Evolutionary conservation across 768 basidiomycete genomes (phyloP), one percentile per base, ranked within the genome.

Genomic region (Boletellus sp.): DNA sequence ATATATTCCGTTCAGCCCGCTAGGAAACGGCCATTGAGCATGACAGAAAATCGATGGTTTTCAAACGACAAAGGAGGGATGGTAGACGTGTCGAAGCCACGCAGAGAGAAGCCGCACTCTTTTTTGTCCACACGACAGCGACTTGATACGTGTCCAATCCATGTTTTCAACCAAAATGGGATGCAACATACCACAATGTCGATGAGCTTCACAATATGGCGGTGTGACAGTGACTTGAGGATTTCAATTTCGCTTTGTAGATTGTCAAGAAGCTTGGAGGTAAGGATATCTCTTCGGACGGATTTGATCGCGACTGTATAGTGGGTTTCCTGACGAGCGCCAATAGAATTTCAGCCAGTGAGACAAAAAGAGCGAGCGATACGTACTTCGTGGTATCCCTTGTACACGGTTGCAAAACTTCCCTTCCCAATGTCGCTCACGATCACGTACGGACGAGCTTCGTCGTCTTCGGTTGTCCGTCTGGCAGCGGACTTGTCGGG

Each of bases 211-310:
- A 96, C 97, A 45, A 99, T 90, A 71, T 98, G 93, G 37, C 89
- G 76, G 69, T 99, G 94, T 5, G 86, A 89, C 44, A 97, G 79
- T 1, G 85, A 84, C 74, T 97, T 98, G 60, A 98, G 81, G 55
- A 99, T 97, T 54, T 92, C 85, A 51, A 98, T 97, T 76, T 99
- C 96, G 59, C 89, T 90, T 67, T 96, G 93, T n/a, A 98, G 81
- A 65, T 97, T 98, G 73, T 98, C 94, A 50, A 97, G 84, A 16
- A 97, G 80, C 71, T 97, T 99, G 13, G 89, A 75, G 32, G 86
- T 93, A 33, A 99, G 80, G 57, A 85, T 90, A 62, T 87, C 83
- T 45, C 87, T 83, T 51, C 88, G 85, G 47, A 99, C 91, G 8
- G 93, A 90, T 77, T 99, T 98, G 72, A 99, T 86, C 8, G 96